Conservation (phyloP, 2,329 filamentous ascomycete species). For the Ophiostoma sp. region DNA sequence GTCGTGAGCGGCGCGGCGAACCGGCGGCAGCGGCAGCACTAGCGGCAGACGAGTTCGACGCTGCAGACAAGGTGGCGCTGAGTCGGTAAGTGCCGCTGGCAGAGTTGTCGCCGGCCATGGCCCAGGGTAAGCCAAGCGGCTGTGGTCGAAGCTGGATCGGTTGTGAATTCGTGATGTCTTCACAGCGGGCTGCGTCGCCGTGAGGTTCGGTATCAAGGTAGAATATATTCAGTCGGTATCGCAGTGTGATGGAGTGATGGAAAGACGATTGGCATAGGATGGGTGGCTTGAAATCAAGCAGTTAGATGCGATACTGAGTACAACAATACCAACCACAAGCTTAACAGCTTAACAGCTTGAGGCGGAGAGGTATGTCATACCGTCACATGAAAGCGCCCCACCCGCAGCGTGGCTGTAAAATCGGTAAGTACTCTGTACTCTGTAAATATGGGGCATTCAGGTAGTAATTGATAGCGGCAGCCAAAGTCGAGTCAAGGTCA, state of each 20-base stretch:
- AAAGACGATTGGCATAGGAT: neutral
- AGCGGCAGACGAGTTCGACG: neutral
- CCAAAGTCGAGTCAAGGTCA: neutral
- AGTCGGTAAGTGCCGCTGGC: neutral
- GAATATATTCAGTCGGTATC: too few species aligned
- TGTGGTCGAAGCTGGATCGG: neutral
- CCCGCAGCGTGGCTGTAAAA: conserved; percentile 10
- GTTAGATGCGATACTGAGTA: too few species aligned
- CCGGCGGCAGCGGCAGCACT: conserved; percentile 21
- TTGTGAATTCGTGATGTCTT: neutral
- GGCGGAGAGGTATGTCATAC: neutral
- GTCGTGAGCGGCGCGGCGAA: conserved; percentile 40
- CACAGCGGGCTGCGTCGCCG: too few species aligned
- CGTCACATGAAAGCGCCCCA: conserved; percentile 8
- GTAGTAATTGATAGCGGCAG: neutral
- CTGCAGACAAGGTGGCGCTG: neutral
- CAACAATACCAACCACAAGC: neutral
- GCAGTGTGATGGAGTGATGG: neutral
- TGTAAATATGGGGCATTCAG: neutral
- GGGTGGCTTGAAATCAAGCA: neutral
- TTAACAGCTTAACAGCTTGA: neutral
- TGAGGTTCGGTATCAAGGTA: too few species aligned
- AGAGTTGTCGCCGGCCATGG: neutral
- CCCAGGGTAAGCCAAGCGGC: neutral
- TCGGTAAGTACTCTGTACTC: neutral